Base-by-base conservation (phyloP, 2,329 filamentous ascomycete genomes). In the Coniochaeta sp. region DNA sequence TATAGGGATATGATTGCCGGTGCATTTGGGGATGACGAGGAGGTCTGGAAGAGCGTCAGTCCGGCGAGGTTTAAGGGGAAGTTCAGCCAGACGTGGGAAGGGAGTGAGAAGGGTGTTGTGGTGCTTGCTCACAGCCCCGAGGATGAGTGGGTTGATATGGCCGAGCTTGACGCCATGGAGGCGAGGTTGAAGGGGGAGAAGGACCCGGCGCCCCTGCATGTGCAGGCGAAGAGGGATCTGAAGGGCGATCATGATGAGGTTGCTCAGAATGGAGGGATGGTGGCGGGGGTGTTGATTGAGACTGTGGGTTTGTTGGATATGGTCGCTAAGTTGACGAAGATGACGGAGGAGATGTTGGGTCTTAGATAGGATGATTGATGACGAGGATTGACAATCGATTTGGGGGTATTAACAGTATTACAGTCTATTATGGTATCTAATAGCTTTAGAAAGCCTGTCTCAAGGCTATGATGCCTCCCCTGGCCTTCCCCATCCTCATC, bases 181-280 rank as follows among this genome's bases (percentile, higher is more conserved):
- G 61, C 63, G 54, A 69, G 70, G 49, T 65, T 86, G 28, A 54
- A 27, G 33, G 61, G 66, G 30, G 65, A 71, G 22, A 65, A 74
- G 50, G 71, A n/a, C 51, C 61, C 60, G 55, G 59, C 54, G 54
- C 61, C n/a, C n/a, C n/a, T 60, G 55, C 40, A 54, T 4, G 27
- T 74, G 20, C 55, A 66, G 64, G 66, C 66, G 53, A 75, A 65
- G 30, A 71, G 64, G 55, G 73, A 80, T 58, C 61, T 84, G 49
- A 65, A 63, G 8, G 85, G 81, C 4, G 72, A 71, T 32, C 86
- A 90, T 65, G 79, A 88, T 65, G 76, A 78, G 56, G 70, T 86
- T 3, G 87, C 83, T 81, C 62, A 77, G 61, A 73, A 79, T 53
- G 85, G 85, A 12, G 18, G 10, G 9, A 9, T 32, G 30, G 30